Conservation (phyloP, 108 stramenopile species). For the Cylindrotheca fusiformis region DNA sequence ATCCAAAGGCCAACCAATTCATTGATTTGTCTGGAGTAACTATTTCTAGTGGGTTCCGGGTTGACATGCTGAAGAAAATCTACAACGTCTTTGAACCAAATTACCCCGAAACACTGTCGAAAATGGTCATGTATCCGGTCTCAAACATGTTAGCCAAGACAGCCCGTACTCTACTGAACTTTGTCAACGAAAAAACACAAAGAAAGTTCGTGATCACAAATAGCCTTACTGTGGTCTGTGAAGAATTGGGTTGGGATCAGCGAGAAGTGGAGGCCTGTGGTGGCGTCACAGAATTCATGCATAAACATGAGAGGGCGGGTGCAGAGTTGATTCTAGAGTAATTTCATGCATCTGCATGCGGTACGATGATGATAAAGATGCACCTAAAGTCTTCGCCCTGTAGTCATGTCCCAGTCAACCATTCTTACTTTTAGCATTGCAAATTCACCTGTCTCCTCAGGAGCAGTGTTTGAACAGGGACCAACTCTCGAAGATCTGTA, state of each 20-base stretch:
- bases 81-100: conserved; percentile 78
- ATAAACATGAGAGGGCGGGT: conserved; percentile 67
- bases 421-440: too few relatives aligned
- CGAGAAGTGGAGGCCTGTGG: conserved; percentile 68
- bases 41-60: conserved; percentile 64
- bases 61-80: conserved; percentile 58
- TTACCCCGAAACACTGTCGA: conserved; percentile 72
- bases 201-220: conserved; percentile 83
- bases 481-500: too few relatives aligned
- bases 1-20: conserved; percentile 65
- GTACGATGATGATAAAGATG: too few relatives aligned
- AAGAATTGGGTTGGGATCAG: conserved; percentile 73
- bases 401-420: too few relatives aligned
- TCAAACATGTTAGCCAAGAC: conserved; percentile 53
- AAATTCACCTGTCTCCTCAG: too few relatives aligned
- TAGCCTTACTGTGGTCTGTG: conserved; percentile 63
- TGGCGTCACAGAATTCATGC: conserved; percentile 71
- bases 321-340: conserved; percentile 61
- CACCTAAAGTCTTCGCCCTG: too few relatives aligned
- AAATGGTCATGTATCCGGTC: conserved; percentile 85
- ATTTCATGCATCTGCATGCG: not conserved
- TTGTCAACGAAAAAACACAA: conserved; percentile 82
- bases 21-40: conserved; percentile 74
- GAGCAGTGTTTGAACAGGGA: too few relatives aligned
- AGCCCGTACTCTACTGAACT: conserved; percentile 57